Conservation (phyloP, 306 rosid genomes). For the Oxytropis ochrocephala region DNA sequence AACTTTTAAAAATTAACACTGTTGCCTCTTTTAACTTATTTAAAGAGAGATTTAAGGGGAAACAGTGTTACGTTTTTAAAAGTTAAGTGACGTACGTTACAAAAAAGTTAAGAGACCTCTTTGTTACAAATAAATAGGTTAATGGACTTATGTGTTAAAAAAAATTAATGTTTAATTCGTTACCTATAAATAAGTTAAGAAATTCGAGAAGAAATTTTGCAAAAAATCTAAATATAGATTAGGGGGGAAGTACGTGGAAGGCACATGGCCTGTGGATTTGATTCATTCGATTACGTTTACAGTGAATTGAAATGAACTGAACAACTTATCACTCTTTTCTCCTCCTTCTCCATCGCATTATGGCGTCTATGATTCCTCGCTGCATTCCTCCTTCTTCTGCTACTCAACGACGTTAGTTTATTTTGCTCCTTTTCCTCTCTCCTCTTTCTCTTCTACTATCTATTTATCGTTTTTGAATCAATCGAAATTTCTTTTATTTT, state of each 20-base stretch:
- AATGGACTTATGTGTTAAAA: too few species aligned
- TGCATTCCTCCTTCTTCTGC: slow-evolving; percentile 2
- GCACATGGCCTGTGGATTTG: not conserved
- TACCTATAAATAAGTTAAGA: too few species aligned
- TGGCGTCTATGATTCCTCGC: slow-evolving; percentile 14
- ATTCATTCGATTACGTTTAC: not conserved
- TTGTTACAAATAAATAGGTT: too few species aligned
- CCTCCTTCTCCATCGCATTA: not conserved
- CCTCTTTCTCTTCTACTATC: not conserved
- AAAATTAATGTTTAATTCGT: too few species aligned
- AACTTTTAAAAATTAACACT: too few species aligned
- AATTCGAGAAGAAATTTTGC: too few species aligned
- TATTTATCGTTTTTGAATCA: not conserved
- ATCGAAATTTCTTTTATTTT: not conserved
- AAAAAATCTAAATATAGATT: not conserved
- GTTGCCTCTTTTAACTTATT: too few species aligned
- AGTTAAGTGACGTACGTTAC: too few species aligned
- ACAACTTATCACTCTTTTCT: not conserved
- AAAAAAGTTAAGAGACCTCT: too few species aligned
- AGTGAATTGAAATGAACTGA: not conserved
- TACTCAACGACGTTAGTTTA: not conserved
- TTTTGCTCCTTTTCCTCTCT: not conserved
- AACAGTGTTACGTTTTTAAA: too few species aligned
- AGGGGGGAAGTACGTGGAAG: not conserved
- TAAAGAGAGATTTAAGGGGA: too few species aligned